Conservation (phyloP, 2,329 filamentous ascomycete species). For the Endocalyx cinctus region DNA sequence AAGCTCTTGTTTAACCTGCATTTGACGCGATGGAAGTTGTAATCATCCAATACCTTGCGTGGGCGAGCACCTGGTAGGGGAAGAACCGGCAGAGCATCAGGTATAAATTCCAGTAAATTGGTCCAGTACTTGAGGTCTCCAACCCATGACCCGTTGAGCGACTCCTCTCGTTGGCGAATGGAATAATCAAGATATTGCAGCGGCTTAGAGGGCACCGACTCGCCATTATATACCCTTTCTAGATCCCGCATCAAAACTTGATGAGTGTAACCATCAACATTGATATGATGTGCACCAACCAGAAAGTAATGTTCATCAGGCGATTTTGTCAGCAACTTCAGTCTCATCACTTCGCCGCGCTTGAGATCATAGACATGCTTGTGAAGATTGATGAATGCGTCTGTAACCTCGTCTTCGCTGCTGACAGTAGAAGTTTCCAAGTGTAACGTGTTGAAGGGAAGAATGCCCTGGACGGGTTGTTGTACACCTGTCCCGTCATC, state of each 20-base stretch:
- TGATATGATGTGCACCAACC: constrained; percentile 6
- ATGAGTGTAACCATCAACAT: constrained; percentile 5
- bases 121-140: too few relatives aligned
- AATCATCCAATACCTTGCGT: constrained; percentile 16
- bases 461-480: constrained; percentile 1
- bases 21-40: constrained; percentile 11
- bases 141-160: neutral
- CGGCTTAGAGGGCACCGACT: neutral
- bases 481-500: neutral
- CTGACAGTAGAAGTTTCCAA: constrained; percentile 1
- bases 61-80: constrained; percentile 20
- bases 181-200: constrained; percentile 3
- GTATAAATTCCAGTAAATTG: too few relatives aligned
- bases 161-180: neutral
- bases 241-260: constrained; percentile 8
- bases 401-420: constrained; percentile 1
- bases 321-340: constrained; percentile 5
- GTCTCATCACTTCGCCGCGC: constrained; percentile 4
- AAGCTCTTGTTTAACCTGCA: constrained; percentile 13
- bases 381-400: constrained; percentile 3
- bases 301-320: constrained; percentile 6
- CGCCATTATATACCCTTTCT: constrained; percentile 1
- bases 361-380: constrained; percentile 8
- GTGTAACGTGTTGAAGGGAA: constrained; percentile 4
- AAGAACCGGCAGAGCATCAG: constrained; percentile 31